A percentile compares a stretch with the other conserved stretches of the same genome.
Evolutionary conservation across 345 rosid genomes (phyloP).

Genomic region (Acer campestre): DNA sequence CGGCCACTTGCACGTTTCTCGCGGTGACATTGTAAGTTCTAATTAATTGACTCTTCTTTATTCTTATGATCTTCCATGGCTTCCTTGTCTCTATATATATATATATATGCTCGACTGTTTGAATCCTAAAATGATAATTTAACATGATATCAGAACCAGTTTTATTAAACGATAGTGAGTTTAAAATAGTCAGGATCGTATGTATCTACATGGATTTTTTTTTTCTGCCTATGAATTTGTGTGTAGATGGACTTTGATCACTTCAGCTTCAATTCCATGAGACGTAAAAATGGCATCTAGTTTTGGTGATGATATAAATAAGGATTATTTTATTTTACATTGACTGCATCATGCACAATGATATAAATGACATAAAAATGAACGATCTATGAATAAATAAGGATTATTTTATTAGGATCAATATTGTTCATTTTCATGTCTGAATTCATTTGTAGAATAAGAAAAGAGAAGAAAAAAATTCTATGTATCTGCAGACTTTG

Average conservation of each 20-base stretch:
- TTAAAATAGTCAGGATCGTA: background rate
- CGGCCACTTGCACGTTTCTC: constrained; percentile 31
- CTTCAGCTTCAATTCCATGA: background rate
- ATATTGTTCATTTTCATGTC: background rate
- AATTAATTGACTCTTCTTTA: too few species aligned
- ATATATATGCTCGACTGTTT: background rate
- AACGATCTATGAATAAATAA: background rate
- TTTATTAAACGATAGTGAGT: too few species aligned
- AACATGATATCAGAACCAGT: background rate
- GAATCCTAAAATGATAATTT: background rate
- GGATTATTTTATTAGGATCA: background rate
- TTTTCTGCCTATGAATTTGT: too few species aligned
- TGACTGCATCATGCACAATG: too few species aligned
- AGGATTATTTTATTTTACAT: background rate
- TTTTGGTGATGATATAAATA: background rate
- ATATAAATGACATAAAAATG: background rate
- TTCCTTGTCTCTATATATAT: too few species aligned
- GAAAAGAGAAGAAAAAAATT: too few species aligned
- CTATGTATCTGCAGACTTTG: background rate
- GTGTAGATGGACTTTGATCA: background rate
- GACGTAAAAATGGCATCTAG: background rate
- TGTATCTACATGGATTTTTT: background rate
- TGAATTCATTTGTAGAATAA: background rate
- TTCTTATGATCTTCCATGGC: too few species aligned
- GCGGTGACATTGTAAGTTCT: constrained; percentile 57